Conservation (phyloP, 495 filamentous ascomycete species). For the Podospora australis region DNA sequence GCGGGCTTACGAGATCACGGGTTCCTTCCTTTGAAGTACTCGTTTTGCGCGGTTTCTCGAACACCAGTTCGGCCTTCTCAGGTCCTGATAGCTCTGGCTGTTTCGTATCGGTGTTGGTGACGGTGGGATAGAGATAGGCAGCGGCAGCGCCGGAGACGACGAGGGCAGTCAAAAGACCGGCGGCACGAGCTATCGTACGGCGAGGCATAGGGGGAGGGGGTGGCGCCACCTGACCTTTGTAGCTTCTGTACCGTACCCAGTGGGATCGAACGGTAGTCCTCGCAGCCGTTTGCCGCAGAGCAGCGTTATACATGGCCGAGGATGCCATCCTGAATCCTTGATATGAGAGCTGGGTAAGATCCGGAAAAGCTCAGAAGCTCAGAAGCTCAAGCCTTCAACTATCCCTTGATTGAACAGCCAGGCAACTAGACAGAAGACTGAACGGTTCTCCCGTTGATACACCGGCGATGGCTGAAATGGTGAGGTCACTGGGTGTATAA, state of each 20-base stretch:
- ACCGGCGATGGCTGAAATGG: background rate
- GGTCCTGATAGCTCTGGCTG: no score
- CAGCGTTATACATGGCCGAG: slow-evolving; percentile 13
- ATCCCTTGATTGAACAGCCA: no score
- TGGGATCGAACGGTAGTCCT: slow-evolving; percentile 9
- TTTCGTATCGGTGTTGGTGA: no score
- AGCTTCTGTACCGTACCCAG: slow-evolving; percentile 28
- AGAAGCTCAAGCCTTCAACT: background rate
- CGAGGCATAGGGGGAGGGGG: slow-evolving; percentile 6
- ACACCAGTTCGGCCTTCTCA: slow-evolving; percentile 43
- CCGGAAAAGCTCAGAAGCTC: background rate
- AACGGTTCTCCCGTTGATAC: background rate
- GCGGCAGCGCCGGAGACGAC: background rate
- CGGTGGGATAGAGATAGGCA: no score
- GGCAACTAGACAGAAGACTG: no score
- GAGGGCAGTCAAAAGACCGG: background rate
- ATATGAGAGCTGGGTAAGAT: no score
- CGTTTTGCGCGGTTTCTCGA: slow-evolving; percentile 53
- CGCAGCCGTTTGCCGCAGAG: slow-evolving; percentile 14
- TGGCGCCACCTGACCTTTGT: slow-evolving; percentile 8
- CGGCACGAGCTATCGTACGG: no score
- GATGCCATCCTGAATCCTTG: slow-evolving; percentile 17
- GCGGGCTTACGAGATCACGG: slow-evolving; percentile 64
- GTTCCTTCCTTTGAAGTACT: slow-evolving; percentile 56
- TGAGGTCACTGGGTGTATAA: slow-evolving; percentile 1